Percentiles rank a stretch among this genome's conserved stretches.
Conservation (phyloP, 1,284 basidiomycete genomes). For the Rhodotorula sp. region DNA sequence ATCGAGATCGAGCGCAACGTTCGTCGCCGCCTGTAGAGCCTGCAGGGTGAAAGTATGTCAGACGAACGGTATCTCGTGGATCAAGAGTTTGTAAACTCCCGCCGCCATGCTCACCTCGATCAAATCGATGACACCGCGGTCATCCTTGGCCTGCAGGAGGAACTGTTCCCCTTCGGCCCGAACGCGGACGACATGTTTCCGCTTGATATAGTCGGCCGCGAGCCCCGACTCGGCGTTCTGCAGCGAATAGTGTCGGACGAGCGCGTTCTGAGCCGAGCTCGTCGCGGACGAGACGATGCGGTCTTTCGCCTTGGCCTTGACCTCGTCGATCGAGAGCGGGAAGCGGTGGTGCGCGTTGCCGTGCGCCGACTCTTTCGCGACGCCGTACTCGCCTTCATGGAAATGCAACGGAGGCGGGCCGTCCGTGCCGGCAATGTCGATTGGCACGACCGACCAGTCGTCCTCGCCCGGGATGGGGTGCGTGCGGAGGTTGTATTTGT, state of each 20-base stretch:
- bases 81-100: not conserved
- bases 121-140: constrained; percentile 85
- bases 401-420: constrained; percentile 43
- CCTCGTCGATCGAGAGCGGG: constrained; percentile 30
- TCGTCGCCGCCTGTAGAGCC: constrained; percentile 84
- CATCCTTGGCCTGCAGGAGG: constrained; percentile 82
- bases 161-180: constrained; percentile 95
- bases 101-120: constrained; percentile 73
- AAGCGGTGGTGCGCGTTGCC: constrained; percentile 11
- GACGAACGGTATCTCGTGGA: not conserved
- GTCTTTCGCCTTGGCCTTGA: constrained; percentile 34
- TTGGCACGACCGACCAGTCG: constrained; percentile 27
- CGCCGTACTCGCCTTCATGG: constrained; percentile 44
- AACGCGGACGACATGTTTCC: constrained; percentile 91
- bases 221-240: constrained; percentile 82
- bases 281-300: constrained; percentile 34
- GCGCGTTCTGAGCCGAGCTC: constrained; percentile 42
- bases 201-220: constrained; percentile 91
- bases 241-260: constrained; percentile 69
- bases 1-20: constrained; percentile 87
- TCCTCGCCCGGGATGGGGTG: constrained; percentile 48
- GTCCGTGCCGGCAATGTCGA: constrained; percentile 38
- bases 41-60: constrained; percentile 16
- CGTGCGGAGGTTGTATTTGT: constrained; percentile 61
- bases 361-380: not conserved